phyloP scores from a whole-genome alignment of 192 early-diverging fungal genomes.

The Coemansia reversa region DNA sequence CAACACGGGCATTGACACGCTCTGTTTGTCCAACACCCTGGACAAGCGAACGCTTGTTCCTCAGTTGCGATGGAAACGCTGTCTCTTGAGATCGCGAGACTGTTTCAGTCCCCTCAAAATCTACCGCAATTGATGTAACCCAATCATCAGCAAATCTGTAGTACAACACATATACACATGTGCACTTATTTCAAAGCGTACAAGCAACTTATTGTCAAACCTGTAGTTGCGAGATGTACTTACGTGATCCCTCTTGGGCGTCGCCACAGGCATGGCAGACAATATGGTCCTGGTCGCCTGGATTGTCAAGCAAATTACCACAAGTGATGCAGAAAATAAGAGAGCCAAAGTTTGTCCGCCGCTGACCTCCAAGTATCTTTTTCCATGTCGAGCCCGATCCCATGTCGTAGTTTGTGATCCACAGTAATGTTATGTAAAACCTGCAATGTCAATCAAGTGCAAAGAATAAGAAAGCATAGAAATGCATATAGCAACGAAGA shows the following conservation, averaged over 20 bases:
- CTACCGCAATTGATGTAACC: constrained; percentile 22
- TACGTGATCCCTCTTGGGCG: constrained; percentile 52
- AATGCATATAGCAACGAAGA: too few species aligned
- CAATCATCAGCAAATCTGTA: neutral
- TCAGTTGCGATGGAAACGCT: constrained; percentile 77
- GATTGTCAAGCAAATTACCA: constrained; percentile 86
- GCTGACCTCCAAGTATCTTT: constrained; percentile 6
- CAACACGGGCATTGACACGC: constrained; percentile 61
- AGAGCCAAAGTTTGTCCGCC: constrained; percentile 59
- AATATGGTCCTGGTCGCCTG: constrained; percentile 74
- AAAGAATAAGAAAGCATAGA: too few species aligned
- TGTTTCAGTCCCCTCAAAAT: constrained; percentile 79
- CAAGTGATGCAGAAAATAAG: constrained; percentile 92
- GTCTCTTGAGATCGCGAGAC: constrained; percentile 72
- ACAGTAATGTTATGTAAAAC: too few species aligned
- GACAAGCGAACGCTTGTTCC: constrained; percentile 69
- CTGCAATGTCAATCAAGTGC: too few species aligned
- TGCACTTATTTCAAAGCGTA: too few species aligned
- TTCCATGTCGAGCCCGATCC: neutral
- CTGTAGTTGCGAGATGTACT: constrained; percentile 4
- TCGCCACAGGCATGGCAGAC: constrained; percentile 80
- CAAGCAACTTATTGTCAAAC: neutral
- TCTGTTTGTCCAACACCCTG: constrained; percentile 52
- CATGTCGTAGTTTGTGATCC: too few species aligned
- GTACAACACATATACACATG: too few species aligned